Evolutionary conservation across 805 yeast genomes (phyloP), one percentile per base, ranked within the genome.

Genomic region (Priceomyces castillae): DNA sequence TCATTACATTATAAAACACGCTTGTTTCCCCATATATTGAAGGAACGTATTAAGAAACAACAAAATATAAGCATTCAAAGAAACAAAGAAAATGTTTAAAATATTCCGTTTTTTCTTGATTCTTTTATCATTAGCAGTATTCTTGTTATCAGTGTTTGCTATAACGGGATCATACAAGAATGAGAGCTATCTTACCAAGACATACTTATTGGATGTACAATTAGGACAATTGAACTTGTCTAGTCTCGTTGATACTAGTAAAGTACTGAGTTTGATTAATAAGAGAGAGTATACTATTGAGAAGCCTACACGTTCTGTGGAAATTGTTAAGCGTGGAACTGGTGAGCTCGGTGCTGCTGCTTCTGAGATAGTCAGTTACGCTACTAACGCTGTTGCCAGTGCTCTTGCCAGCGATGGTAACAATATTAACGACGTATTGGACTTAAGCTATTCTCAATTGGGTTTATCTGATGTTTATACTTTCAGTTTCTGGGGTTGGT

Each of bases 401-500:
- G 20, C 14, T 18, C 14, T 17, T 3, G 5, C 14, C 18, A 15
- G 16, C 15, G 26, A 10, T 19, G 14, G 15, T 11, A 37, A 26
- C 31, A 16, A 14, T 9, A 37, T 37, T 22, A 16, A 33, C 12
- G 36, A 33, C 7, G 4, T 33, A 11, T 26, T 37, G 14, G 30
- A 37, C 12, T 56, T 63, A 34, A 50, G 52, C 12, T 61, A 61
- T 38, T 37, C 53, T 14, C 66, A 66, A 39, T 54, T 71, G 46
- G 76, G 76, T 1, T 56, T 71, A 16, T 57, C 75, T 3, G 73
- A 71, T 35, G 67, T 65, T 19, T 71, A 71, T 44, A 58, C 69
- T 23, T 46, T 69, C 19, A 57, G 71, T 35, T 67, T 56, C 49
- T 71, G 75, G 73, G 76, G 76, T 30, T 71, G 71, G 51, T 71